Conservation (phyloP, 305 asterid genomes). For the Striga hermonthica region DNA sequence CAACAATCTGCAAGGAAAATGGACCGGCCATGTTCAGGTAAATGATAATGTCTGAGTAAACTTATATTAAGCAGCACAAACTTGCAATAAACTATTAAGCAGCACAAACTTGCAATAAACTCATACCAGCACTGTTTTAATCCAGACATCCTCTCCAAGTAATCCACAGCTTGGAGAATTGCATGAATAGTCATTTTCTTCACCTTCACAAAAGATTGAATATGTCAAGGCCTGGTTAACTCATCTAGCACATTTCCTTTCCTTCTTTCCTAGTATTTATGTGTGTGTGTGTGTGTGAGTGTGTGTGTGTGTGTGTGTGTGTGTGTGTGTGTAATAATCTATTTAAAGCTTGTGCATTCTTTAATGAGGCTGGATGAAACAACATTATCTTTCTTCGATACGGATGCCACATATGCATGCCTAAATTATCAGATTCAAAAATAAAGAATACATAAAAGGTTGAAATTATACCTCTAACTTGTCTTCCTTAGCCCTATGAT, state of each 20-base stretch:
- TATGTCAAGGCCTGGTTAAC: background rate
- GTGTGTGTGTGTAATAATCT: background rate
- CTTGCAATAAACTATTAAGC: constrained; percentile 20
- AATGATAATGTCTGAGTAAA: constrained; percentile 5
- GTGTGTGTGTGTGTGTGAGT: too few species aligned
- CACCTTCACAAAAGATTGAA: constrained; percentile 35
- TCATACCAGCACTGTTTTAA: constrained; percentile 33
- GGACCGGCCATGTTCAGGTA: background rate
- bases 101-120: constrained; percentile 19
- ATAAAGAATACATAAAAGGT: background rate
- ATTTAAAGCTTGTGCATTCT: background rate
- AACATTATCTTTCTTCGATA: background rate
- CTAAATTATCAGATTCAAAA: background rate
- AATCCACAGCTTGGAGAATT: constrained; percentile 36
- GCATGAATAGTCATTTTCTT: constrained; percentile 51
- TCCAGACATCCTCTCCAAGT: constrained; percentile 30
- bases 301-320: too few species aligned
- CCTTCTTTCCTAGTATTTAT: too few species aligned
- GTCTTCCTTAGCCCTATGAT: constrained; percentile 62
- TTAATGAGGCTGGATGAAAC: background rate
- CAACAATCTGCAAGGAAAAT: background rate
- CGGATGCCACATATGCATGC: constrained; percentile 4
- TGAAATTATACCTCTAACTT: constrained; percentile 50
- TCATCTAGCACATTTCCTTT: background rate
- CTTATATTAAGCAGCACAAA: background rate